Percentiles rank a stretch among this genome's conserved stretches.
These are phyloP conservation scores for Xylaria acuta DNA, from an alignment of 495 filamentous ascomycete genomes.

Conservation along the genomic window DNA sequence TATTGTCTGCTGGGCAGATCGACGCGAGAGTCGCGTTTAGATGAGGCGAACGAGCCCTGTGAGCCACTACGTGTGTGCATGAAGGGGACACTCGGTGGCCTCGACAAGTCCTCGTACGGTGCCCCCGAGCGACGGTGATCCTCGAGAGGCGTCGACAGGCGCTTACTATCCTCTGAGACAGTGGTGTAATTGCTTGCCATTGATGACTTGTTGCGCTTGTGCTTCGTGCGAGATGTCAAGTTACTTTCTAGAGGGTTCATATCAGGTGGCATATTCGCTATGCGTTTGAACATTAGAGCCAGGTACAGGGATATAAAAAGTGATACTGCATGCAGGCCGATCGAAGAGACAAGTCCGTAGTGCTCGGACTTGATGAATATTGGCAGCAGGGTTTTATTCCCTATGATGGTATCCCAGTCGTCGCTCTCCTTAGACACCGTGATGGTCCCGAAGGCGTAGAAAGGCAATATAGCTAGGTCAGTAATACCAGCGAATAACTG, in stretches of 20 bases:
- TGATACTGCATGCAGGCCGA: slow-evolving; percentile 72
- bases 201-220: slow-evolving; percentile 78
- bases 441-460: slow-evolving; percentile 75
- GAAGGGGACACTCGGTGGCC: slow-evolving; percentile 72
- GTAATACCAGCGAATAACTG: slow-evolving; percentile 78
- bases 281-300: slow-evolving; percentile 77
- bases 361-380: slow-evolving; percentile 68
- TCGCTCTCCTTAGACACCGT: slow-evolving; percentile 58
- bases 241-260: slow-evolving; percentile 92
- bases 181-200: slow-evolving; percentile 60
- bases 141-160: slow-evolving; percentile 53
- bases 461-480: slow-evolving; percentile 74
- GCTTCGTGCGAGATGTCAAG: slow-evolving; percentile 69
- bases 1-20: slow-evolving; percentile 61
- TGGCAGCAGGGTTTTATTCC: slow-evolving; percentile 50
- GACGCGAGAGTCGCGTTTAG: slow-evolving; percentile 54
- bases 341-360: slow-evolving; percentile 64
- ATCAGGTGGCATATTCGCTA: slow-evolving; percentile 80
- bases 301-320: slow-evolving; percentile 73
- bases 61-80: slow-evolving; percentile 72
- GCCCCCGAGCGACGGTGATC: slow-evolving; percentile 56
- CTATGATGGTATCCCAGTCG: slow-evolving; percentile 69
- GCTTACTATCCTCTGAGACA: slow-evolving; percentile 59
- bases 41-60: slow-evolving; percentile 53
- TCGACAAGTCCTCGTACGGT: slow-evolving; percentile 60